Evolutionary conservation across 345 rosid genomes (phyloP).

Genomic region (Lagerstroemia speciosa): DNA sequence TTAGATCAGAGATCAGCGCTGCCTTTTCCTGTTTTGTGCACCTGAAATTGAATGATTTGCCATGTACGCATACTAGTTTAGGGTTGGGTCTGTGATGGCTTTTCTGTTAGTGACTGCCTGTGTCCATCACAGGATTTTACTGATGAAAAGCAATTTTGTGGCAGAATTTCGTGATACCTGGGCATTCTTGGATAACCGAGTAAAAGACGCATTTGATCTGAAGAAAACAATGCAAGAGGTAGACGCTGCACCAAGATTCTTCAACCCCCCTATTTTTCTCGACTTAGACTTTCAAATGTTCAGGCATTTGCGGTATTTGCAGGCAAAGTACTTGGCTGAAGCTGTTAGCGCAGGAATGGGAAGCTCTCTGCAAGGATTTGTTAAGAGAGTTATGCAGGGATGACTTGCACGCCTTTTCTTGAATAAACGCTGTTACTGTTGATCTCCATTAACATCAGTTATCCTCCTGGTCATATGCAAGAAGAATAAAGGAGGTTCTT

Average conservation of each 20-base stretch:
- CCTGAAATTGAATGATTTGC: neutral
- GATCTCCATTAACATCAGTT: neutral
- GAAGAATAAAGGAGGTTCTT: neutral
- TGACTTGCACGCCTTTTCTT: conserved; percentile 1
- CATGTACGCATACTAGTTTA: neutral
- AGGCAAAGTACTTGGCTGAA: conserved; percentile 88
- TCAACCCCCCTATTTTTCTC: neutral
- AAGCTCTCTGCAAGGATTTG: conserved; percentile 69
- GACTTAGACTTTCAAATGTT: conserved; percentile 12
- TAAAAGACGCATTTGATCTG: conserved; percentile 83
- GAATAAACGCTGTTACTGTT: neutral
- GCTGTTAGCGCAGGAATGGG: conserved; percentile 87
- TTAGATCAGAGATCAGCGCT: neutral
- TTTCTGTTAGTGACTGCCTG: neutral
- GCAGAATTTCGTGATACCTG: conserved; percentile 69
- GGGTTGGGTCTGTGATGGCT: neutral
- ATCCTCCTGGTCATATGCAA: neutral
- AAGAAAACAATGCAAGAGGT: conserved; percentile 91
- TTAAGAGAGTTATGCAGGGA: conserved; percentile 40
- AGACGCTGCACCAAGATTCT: neutral
- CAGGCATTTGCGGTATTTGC: conserved; percentile 8
- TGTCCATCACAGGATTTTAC: neutral
- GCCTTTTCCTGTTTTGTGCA: neutral
- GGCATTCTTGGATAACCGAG: conserved; percentile 71
- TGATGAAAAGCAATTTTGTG: neutral